phyloP scores from a whole-genome alignment of 75 land plant species.

The Isoetes taiwanensis region DNA sequence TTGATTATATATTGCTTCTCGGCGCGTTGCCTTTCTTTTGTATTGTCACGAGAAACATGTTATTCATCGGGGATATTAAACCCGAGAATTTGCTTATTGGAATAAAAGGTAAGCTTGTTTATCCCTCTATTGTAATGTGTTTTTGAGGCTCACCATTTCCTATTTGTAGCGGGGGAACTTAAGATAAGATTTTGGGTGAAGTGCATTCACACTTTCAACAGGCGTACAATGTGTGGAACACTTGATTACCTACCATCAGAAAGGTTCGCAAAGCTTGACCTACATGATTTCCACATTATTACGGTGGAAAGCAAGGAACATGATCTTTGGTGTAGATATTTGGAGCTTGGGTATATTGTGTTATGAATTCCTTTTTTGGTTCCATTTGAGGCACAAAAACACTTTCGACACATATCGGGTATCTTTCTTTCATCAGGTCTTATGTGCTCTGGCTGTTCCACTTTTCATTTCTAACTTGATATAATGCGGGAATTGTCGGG shows the following conservation, averaged over 20 bases:
- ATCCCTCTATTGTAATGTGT: too few relatives aligned
- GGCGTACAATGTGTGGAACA: constrained; percentile 91
- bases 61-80: too few relatives aligned
- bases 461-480: neutral
- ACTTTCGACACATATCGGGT: constrained; percentile 85
- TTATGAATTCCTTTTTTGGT: constrained; percentile 83
- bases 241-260: constrained; percentile 92
- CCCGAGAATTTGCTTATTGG: too few relatives aligned
- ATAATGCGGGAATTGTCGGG: constrained; percentile 54
- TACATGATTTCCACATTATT: too few relatives aligned
- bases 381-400: constrained; percentile 94
- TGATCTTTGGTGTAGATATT: constrained; percentile 78
- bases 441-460: neutral
- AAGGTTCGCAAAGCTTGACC: constrained; percentile 15
- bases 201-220: constrained; percentile 82
- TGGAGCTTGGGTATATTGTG: constrained; percentile 91
- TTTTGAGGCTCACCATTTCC: too few relatives aligned
- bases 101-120: too few relatives aligned
- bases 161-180: constrained; percentile 89
- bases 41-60: too few relatives aligned
- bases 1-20: too few relatives aligned
- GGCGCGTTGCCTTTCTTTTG: too few relatives aligned
- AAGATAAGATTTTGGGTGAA: constrained; percentile 94
- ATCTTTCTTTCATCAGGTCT: too few relatives aligned
- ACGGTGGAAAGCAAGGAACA: constrained; percentile 87